phyloP scores from a whole-genome alignment of 2,329 filamentous ascomycete species.

The Epichloe aotearoae region DNA sequence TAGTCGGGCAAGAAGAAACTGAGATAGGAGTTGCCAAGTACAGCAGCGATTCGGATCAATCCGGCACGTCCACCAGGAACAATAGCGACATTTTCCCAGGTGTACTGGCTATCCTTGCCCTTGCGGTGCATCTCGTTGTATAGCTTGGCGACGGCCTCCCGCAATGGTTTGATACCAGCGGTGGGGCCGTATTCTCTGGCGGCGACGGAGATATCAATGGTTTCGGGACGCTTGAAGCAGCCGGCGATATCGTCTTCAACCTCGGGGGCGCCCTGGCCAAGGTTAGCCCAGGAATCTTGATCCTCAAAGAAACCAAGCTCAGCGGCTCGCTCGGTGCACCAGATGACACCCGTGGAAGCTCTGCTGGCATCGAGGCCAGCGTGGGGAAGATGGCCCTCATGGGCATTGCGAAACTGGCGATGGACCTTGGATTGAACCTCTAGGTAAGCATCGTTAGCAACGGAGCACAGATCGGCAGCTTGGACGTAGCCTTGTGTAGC shows the following conservation, averaged over 20 bases:
- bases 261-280: conserved; percentile 92
- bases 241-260: conserved; percentile 87
- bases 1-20: conserved; percentile 94
- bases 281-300: conserved; percentile 76
- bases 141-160: conserved; percentile 77
- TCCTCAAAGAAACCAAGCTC: conserved; percentile 82
- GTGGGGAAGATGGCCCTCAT: conserved; percentile 83
- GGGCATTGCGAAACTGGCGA: conserved; percentile 75
- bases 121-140: conserved; percentile 90
- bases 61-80: conserved; percentile 88
- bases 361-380: conserved; percentile 80
- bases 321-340: conserved; percentile 76
- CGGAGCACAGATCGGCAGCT: background rate
- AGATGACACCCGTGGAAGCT: conserved; percentile 86
- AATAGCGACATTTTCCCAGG: conserved; percentile 95
- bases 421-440: conserved; percentile 76
- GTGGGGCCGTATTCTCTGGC: conserved; percentile 88
- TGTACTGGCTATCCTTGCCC: conserved; percentile 80
- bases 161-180: conserved; percentile 80
- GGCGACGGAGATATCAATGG: conserved; percentile 63
- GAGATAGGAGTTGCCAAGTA: conserved; percentile 82
- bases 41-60: conserved; percentile 86
- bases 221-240: conserved; percentile 69
- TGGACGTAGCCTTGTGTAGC: background rate
- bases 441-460: conserved; percentile 22